A percentile compares a stretch with the other conserved stretches of the same genome.
phyloP scores from a whole-genome alignment of 2,329 filamentous ascomycete genomes.

The Lasiodiplodia hormozganensis region DNA sequence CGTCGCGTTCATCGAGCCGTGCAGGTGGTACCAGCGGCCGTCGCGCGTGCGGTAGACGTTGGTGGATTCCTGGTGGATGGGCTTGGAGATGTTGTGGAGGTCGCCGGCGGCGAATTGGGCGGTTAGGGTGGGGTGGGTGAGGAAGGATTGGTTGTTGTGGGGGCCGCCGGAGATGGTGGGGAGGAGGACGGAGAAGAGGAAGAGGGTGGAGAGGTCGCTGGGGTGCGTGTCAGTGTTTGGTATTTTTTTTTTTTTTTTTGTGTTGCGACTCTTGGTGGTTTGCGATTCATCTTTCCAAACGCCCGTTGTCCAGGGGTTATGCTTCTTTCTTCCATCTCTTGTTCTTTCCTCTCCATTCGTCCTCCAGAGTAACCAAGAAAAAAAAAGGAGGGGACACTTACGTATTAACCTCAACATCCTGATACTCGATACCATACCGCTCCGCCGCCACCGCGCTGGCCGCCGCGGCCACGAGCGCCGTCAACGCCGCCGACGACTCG shows the following conservation, averaged over 20 bases:
- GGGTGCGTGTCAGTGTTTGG: neutral
- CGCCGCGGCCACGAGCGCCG: conserved; percentile 21
- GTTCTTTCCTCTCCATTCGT: neutral
- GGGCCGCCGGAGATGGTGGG: conserved; percentile 42
- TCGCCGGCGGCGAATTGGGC: conserved; percentile 36
- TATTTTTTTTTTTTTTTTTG: neutral
- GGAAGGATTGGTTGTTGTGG: conserved; percentile 31
- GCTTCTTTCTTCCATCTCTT: no score
- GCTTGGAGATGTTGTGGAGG: conserved; percentile 34
- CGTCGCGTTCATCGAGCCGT: conserved; percentile 53
- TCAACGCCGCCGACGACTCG: conserved; percentile 22
- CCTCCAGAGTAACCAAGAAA: no score
- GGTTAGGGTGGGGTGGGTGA: conserved; percentile 29
- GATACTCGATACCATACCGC: conserved; percentile 49
- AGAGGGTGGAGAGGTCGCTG: conserved; percentile 53
- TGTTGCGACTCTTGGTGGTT: neutral
- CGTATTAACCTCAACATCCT: conserved; percentile 57
- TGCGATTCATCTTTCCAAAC: no score
- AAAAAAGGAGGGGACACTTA: conserved; percentile 31
- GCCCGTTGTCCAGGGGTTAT: no score
- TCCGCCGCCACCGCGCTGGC: conserved; percentile 28
- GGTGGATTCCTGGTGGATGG: conserved; percentile 38
- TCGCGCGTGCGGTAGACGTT: conserved; percentile 59
- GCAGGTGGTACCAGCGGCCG: conserved; percentile 55
- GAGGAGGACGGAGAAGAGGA: conserved; percentile 51